Evolutionary conservation across 371 early-diverging fungal species (phyloP).

Genomic region (Circinella minor): DNA sequence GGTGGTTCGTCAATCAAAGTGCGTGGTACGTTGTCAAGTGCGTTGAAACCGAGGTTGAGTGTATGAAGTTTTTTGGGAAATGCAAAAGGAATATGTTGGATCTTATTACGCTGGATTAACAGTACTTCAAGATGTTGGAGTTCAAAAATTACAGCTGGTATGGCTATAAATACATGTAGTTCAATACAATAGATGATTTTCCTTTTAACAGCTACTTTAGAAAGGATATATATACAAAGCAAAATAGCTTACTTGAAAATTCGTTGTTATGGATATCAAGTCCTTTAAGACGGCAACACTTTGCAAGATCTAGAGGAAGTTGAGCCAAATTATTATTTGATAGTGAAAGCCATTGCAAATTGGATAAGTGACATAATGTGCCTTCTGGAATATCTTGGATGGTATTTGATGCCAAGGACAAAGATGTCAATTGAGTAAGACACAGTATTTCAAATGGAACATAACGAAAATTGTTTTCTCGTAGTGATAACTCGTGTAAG

Average conservation of each 20-base stretch:
- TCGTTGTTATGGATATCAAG: slow-evolving; percentile 68
- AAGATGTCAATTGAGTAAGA: slow-evolving; percentile 61
- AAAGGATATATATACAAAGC: neutral
- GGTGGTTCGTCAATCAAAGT: slow-evolving; percentile 49
- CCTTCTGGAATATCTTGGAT: slow-evolving; percentile 32
- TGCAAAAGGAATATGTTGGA: slow-evolving; percentile 31
- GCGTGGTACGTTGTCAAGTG: slow-evolving; percentile 49
- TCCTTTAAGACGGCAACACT: slow-evolving; percentile 59
- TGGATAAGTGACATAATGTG: slow-evolving; percentile 22
- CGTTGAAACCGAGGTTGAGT: slow-evolving; percentile 54
- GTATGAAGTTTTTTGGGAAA: slow-evolving; percentile 41
- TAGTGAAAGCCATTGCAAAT: slow-evolving; percentile 41
- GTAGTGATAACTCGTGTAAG: slow-evolving; percentile 47
- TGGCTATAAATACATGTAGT: slow-evolving; percentile 18
- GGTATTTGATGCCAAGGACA: slow-evolving; percentile 70
- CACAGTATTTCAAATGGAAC: slow-evolving; percentile 61
- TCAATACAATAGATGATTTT: no score
- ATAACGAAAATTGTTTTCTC: slow-evolving; percentile 48
- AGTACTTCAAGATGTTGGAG: slow-evolving; percentile 41
- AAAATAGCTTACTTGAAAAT: slow-evolving; percentile 34
- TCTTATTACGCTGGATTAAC: slow-evolving; percentile 52
- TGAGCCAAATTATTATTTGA: slow-evolving; percentile 28
- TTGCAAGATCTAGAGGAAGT: slow-evolving; percentile 58
- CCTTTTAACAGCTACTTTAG: no score
- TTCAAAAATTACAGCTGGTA: slow-evolving; percentile 56